These are phyloP conservation scores for Cutaneotrichosporon mucoides DNA, from an alignment of 1,284 basidiomycete species.

Conservation along the genomic window DNA sequence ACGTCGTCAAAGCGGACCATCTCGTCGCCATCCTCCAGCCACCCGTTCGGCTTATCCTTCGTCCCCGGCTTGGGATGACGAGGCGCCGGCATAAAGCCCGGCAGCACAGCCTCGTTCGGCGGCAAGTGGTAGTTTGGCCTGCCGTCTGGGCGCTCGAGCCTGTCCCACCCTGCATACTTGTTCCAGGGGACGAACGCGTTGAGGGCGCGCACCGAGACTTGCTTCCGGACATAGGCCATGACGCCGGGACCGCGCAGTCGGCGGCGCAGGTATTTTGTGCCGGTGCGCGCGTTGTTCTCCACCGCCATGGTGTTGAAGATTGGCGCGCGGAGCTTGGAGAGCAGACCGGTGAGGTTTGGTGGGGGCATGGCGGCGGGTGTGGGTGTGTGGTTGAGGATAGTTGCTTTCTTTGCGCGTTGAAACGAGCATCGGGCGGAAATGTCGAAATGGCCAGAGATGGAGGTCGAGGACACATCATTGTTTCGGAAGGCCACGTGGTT, in stretches of 20 bases:
- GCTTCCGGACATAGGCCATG: constrained; percentile 60
- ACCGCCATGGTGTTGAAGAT: constrained; percentile 84
- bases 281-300: constrained; percentile 68
- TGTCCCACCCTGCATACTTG: constrained; percentile 32
- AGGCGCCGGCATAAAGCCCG: constrained; percentile 29
- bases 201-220: constrained; percentile 12
- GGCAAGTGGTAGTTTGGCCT: constrained; percentile 8
- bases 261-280: constrained; percentile 74
- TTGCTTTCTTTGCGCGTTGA: not conserved
- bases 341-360: constrained; percentile 25
- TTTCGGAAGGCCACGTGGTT: not conserved
- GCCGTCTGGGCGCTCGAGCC: constrained; percentile 18
- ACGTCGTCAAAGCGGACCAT: constrained; percentile 31
- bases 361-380: constrained; percentile 13
- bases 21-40: constrained; percentile 37
- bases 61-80: constrained; percentile 24
- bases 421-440: not conserved
- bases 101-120: constrained; percentile 15
- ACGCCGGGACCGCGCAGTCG: constrained; percentile 72
- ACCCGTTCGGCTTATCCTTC: constrained; percentile 23
- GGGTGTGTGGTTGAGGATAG: not conserved
- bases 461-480: not conserved
- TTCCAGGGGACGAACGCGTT: constrained; percentile 24
- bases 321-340: constrained; percentile 38
- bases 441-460: not conserved